phyloP scores from a whole-genome alignment of 2,329 filamentous ascomycete species.

The Verticillium isaacii region DNA sequence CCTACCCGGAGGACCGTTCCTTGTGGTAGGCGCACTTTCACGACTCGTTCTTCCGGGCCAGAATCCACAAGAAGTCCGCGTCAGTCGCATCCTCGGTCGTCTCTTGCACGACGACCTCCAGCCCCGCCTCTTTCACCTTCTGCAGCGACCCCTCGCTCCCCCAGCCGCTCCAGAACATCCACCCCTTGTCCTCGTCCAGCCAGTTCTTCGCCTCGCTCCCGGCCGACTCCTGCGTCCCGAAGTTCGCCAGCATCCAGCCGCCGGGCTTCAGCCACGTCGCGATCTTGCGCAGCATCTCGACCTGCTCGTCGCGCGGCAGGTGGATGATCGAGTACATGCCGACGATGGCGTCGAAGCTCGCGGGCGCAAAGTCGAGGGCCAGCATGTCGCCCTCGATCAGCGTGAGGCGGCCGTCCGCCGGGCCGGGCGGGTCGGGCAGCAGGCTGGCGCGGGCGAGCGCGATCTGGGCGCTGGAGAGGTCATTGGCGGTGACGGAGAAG shows the following conservation, averaged over 20 bases:
- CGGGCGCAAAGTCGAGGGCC: constrained; percentile 22
- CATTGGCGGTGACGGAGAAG: constrained; percentile 29
- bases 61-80: constrained; percentile 32
- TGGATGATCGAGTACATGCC: constrained; percentile 53
- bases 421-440: constrained; percentile 3
- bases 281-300: constrained; percentile 36
- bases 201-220: constrained; percentile 27
- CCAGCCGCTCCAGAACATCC: constrained; percentile 40
- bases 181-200: constrained; percentile 31
- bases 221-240: constrained; percentile 25
- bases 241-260: constrained; percentile 44
- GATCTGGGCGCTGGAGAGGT: constrained; percentile 35
- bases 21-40: too few relatives aligned
- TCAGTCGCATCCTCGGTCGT: constrained; percentile 25
- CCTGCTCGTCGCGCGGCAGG: constrained; percentile 46
- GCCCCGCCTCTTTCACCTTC: constrained; percentile 21
- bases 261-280: constrained; percentile 44
- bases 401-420: constrained; percentile 11
- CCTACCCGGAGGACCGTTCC: too few relatives aligned
- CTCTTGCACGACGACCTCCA: constrained; percentile 26
- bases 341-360: constrained; percentile 41
- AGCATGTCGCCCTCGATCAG: constrained; percentile 34
- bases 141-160: constrained; percentile 26
- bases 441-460: constrained; percentile 16
- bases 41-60: constrained; percentile 23